Evolutionary conservation across 371 early-diverging fungal genomes (phyloP), one percentile per base, ranked within the genome.

Genomic region (Mortierella sp.): DNA sequence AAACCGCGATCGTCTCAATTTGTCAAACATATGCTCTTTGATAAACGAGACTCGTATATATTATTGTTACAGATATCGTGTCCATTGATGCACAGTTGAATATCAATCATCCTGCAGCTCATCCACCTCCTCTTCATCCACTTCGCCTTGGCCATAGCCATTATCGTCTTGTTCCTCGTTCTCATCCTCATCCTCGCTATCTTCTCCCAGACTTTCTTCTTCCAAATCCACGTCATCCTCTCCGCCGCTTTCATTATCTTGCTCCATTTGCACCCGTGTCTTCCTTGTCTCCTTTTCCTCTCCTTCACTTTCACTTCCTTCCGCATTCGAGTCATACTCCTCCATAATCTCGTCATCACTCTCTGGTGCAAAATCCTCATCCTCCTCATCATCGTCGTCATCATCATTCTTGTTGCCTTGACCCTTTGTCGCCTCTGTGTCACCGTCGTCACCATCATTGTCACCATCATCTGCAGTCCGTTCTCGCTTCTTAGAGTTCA

Each of bases 341-440:
- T 75, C 76, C 64, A 69, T 69, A 43, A 69, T 27, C 3, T 75
- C 70, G 49, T 75, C 76, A 3, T 75, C 76, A 39, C 76, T 75
- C 41, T 64, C 70, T 0, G 76, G 76, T 17, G 76, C 76, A 64
- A 75, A 75, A 50, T 75, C 76, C 11, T 64, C 46, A 56, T 75
- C 76, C 7, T 75, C 76, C 8, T 75, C 76, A 39, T 75, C 76
- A 42, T 75, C 76, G 42, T 63, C 64, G 34, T 68, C 69, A 9
- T 68, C 75, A 3, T 50, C 52, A 15, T 42, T 50, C 30, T 42
- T 50, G 8, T n/a, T n/a, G n/a, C n/a, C n/a, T n/a, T n/a, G n/a
- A n/a, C 43, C 47, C 15, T 41, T 7, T 31, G 50, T 51, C 47
- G 46, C 56, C 17, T 44, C 54, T 1, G 53, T 26, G 11, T 56